Conservation (phyloP, 352 stramenopile genomes). For the Pythium monospermum region DNA sequence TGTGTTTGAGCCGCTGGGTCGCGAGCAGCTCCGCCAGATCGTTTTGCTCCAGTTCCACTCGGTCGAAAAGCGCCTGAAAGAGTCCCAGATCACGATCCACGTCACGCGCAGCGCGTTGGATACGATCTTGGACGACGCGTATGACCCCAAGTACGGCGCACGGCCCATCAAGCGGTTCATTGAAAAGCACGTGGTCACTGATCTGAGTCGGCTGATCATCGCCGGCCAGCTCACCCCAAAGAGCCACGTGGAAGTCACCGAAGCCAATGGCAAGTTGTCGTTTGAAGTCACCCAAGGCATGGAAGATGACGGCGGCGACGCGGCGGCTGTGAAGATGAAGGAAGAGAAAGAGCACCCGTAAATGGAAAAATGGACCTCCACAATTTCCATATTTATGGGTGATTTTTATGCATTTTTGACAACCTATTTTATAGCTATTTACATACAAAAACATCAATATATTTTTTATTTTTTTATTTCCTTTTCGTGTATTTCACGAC, state of each 20-base stretch:
- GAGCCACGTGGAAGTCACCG: constrained; percentile 57
- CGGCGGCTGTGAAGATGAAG: too few relatives aligned
- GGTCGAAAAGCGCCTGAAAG: constrained; percentile 68
- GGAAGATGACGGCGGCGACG: constrained; percentile 21
- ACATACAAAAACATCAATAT: too few relatives aligned
- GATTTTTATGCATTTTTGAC: too few relatives aligned
- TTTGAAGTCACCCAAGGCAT: constrained; percentile 45
- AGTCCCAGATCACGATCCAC: constrained; percentile 63
- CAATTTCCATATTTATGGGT: too few relatives aligned
- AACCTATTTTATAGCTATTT: too few relatives aligned
- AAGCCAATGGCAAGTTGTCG: constrained; percentile 35
- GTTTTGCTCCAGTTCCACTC: constrained; percentile 91
- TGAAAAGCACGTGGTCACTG: constrained; percentile 92
- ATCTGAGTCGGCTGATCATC: constrained; percentile 72
- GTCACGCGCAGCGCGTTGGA: constrained; percentile 83
- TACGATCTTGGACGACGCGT: constrained; percentile 89
- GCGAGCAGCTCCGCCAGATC: constrained; percentile 88
- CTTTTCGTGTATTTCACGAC: too few relatives aligned
- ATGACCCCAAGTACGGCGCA: constrained; percentile 93
- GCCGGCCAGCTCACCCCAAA: constrained; percentile 48
- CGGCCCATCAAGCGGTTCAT: constrained; percentile 95
- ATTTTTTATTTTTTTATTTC: too few relatives aligned
- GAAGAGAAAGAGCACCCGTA: too few relatives aligned
- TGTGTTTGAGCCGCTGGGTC: constrained; percentile 93
- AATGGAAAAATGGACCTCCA: too few relatives aligned